Evolutionary conservation across 2,329 filamentous ascomycete species (phyloP), one percentile per base, ranked within the genome.

Genomic region (Akanthomyces muscarius): DNA sequence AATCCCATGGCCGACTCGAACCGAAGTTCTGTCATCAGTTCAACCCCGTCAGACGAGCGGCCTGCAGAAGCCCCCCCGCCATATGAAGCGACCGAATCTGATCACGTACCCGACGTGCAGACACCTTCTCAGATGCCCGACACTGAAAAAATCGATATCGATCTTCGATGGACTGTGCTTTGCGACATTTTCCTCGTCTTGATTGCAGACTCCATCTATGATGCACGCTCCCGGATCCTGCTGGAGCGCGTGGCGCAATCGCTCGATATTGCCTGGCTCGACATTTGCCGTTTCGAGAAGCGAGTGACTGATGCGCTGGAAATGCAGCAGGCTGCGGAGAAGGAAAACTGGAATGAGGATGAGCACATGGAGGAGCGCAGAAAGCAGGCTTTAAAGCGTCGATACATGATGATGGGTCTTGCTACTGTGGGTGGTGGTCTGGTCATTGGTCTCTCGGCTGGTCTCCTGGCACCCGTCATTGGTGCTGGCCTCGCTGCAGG

Each of bases 271-370:
- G 84, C 89, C 14, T 96, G 91, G 92, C 81, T 96, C 61, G 95
- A 99, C 68, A 96, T 98, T 63, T 96, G 92, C 75, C 88, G 92
- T 45, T 99, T 99, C 71, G 95, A 99, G 77, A 98, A 97, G 78
- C 89, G 92, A 60, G 92, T 99, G 6, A 97, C 95, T 8, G 95
- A 99, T 75, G 92, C 95, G 1, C 80, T 99, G 25, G 95, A 99
- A 75, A 97, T 99, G 92, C 94, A 98, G 76, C 92, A 98, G 75
- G 88, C 90, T 53, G 91, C 92, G 6, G 90, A 92, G 66, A 96
- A 94, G 71, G 95, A 99, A 76, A 97, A 94, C 66, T 99, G 95
- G 95, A 96, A 97, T 68, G 95, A 99, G 74, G 89, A 95, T 13
- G 91, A 96, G 67, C 92, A 98, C 73, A 92, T 98, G 82, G 92